These are phyloP conservation scores for Hibiscus mutabilis DNA, from an alignment of 345 rosid genomes.

Conservation along the genomic window DNA sequence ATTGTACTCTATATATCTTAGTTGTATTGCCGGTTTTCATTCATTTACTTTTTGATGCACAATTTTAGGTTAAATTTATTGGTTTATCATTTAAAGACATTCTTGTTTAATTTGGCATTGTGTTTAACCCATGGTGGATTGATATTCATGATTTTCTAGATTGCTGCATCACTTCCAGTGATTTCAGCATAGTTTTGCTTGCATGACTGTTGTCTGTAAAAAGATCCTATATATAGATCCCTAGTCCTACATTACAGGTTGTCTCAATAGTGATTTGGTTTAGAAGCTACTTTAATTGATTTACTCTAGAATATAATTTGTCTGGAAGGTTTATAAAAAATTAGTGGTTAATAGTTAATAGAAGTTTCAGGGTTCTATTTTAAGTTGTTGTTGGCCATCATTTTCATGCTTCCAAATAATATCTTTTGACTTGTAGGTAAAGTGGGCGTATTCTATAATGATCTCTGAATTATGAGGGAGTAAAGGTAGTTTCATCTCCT, in stretches of 20 bases:
- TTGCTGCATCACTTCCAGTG: not conserved
- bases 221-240: not conserved
- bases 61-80: not conserved
- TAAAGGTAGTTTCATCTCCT: slow-evolving; percentile 87
- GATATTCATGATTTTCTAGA: not conserved
- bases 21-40: not conserved
- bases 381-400: slow-evolving; percentile 48
- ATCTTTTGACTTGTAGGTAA: slow-evolving; percentile 99
- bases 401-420: slow-evolving; percentile 74
- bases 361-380: slow-evolving; percentile 32
- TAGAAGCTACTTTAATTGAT: not conserved
- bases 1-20: not conserved
- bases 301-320: slow-evolving; percentile 14
- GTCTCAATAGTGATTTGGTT: not conserved
- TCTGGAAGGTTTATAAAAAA: slow-evolving; percentile 10
- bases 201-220: not conserved
- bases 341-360: slow-evolving; percentile 21
- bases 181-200: not conserved
- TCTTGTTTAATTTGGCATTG: not conserved
- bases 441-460: slow-evolving; percentile 91
- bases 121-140: not conserved
- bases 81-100: not conserved
- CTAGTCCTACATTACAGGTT: not conserved
- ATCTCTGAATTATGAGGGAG: slow-evolving; percentile 97
- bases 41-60: not conserved